These are phyloP conservation scores for Pythium graminicola DNA, from an alignment of 352 stramenopile species.

Conservation along the genomic window DNA sequence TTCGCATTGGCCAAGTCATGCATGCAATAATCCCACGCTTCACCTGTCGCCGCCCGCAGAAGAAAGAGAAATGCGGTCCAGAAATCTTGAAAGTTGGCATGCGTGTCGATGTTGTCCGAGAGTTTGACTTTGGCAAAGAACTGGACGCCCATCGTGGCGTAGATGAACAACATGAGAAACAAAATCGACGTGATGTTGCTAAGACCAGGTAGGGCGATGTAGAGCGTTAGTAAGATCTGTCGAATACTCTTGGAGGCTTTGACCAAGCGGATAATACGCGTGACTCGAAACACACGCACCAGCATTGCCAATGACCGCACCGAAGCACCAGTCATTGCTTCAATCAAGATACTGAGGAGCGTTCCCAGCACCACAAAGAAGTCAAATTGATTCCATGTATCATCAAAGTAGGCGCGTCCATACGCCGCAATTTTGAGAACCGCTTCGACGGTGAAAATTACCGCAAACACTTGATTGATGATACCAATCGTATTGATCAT, in stretches of 20 bases:
- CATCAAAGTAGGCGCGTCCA: constrained; percentile 72
- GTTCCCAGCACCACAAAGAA: constrained; percentile 75
- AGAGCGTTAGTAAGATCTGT: constrained; percentile 88
- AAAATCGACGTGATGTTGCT: constrained; percentile 90
- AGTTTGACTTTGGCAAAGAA: constrained; percentile 87
- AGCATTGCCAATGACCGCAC: constrained; percentile 79
- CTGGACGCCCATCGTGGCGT: constrained; percentile 89
- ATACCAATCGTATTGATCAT: constrained; percentile 49
- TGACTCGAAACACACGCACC: constrained; percentile 89
- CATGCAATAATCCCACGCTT: constrained; percentile 94
- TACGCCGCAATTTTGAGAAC: constrained; percentile 83
- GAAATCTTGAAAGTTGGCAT: constrained; percentile 92
- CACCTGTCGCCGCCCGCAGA: constrained; percentile 86
- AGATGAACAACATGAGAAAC: constrained; percentile 93
- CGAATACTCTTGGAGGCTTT: constrained; percentile 83
- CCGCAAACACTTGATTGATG: constrained; percentile 85
- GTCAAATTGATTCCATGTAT: constrained; percentile 88
- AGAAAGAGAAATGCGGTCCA: constrained; percentile 88
- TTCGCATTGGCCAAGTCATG: constrained; percentile 54
- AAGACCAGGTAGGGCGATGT: constrained; percentile 83
- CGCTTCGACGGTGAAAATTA: constrained; percentile 86
- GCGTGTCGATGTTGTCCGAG: constrained; percentile 61
- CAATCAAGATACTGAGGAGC: constrained; percentile 50
- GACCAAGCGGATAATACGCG: constrained; percentile 73
- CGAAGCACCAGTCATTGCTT: constrained; percentile 44